Base-by-base conservation (phyloP, 1,139 yeast species). In the Blastobotrys illinoisensis region DNA sequence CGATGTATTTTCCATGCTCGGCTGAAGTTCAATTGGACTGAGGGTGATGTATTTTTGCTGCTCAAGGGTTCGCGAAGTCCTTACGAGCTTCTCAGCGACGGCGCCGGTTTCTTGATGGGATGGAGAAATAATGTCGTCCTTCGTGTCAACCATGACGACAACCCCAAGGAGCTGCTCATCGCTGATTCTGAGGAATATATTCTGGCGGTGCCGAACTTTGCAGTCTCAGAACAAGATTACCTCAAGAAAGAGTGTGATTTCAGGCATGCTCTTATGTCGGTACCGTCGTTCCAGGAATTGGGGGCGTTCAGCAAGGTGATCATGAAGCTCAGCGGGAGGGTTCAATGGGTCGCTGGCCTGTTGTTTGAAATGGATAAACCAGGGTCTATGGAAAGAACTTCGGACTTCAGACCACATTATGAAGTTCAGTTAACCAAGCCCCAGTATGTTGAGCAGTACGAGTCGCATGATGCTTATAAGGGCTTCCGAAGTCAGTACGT, bases 61-160 rank as follows among this genome's bases (percentile, higher is more conserved):
- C 74, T 86, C 80, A 86, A 87, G 55, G 89, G 96, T 14, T 82
- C 95, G 0, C 76, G 81, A 53, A 80, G 83, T 62, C 99, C 99
- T 0, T 88, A 91, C 65, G 77, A 78, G 21, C 69, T 91, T 46
- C 76, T 82, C 5, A 91, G 89, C 1, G 74, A 75, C 11, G 78
- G 84, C 50, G 80, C 96, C 1, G 99, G 99, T 0, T 87, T 89
- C 67, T 82, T 86, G 1, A 80, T 90, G 62, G 81, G 85, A 32
- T 91, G 96, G 85, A 80, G 81, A 60, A 80, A 86, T 49, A 76
- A 85, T 62, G 90, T 88, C 2, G 64, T 67, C 1, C 74, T 89
- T 53, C 66, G 72, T 5, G 75, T 89, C 51, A 89, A 89, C 68
- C 82, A 81, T 19, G 74, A 80, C 19, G 84, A 80, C 28, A 77